Base-by-base conservation (phyloP, 768 basidiomycete species). In the Kwoniella dejecticola region DNA sequence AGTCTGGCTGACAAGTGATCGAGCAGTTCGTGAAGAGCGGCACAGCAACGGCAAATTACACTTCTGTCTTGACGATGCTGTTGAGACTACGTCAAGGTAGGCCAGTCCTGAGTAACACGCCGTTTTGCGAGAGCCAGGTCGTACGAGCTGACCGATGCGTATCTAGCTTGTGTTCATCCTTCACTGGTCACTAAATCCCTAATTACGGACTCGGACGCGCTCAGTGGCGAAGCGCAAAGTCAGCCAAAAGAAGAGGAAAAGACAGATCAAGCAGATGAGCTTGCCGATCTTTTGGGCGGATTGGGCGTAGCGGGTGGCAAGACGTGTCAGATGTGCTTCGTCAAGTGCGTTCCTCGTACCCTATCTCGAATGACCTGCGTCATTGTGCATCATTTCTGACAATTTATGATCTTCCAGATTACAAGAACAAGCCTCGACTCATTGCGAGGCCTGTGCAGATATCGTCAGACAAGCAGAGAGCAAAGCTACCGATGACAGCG, bases 41-140 rank as follows among this genome's bases (percentile, higher is more conserved):
- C 6, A 74, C 76, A 3, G 76, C 72, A 4, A 72, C 76, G 74
- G n/a, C 55, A 8, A 79, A 81, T 57, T 80, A 80, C 55, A 79
- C 78, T 0, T 73, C 74, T 2, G 77, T 81, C 15, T 64, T 82
- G 54, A 77, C 75, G 2, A 65, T 80, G 60, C 61, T 82, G 15
- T 83, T 96, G 48, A 85, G 95, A 29, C 82, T 97, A 47, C 87
- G 95, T 27, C 95, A 99, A 84, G 91, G 94, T 89, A 62, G 27
- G 83, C 75, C 23, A 13, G 29, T 13, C 52, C 29, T 52, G 29
- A 23, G 40, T 40, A 42, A 57, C 36, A 54, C 52, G n/a, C 42
- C 47, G 56, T 38, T n/a, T n/a, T n/a, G n/a, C n/a, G n/a, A n/a
- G n/a, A n/a, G n/a, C n/a, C n/a, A n/a, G n/a, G n/a, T n/a, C n/a